phyloP scores from a whole-genome alignment of 148 eudicot genomes.

The Spergularia marina region DNA sequence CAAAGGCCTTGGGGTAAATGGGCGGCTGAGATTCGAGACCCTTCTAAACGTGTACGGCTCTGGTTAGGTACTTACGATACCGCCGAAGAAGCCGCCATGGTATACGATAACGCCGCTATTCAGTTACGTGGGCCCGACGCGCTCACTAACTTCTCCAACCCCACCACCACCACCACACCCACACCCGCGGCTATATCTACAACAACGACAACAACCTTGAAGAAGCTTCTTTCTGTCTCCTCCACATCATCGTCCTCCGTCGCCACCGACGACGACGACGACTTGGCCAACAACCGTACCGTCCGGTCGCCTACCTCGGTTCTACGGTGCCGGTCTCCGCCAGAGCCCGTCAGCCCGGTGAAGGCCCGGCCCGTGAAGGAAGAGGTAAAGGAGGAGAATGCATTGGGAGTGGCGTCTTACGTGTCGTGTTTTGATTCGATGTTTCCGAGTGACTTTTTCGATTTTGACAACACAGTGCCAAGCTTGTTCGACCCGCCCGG shows the following conservation, averaged over 20 bases:
- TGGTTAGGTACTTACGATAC: conserved; percentile 81
- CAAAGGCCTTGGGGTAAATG: conserved; percentile 80
- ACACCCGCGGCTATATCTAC: background rate
- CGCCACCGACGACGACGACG: conserved; percentile 32
- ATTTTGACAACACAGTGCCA: conserved; percentile 25
- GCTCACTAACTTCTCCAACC: conserved; percentile 55
- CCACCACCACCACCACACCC: conserved; percentile 14
- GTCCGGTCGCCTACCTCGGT: conserved; percentile 60
- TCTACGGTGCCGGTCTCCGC: conserved; percentile 37
- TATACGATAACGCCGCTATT: conserved; percentile 70
- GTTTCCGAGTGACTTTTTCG: conserved; percentile 44
- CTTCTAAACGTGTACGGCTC: conserved; percentile 52
- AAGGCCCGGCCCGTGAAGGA: background rate
- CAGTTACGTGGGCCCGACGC: conserved; percentile 72
- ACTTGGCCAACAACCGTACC: conserved; percentile 33
- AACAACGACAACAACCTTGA: background rate
- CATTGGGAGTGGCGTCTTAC: background rate
- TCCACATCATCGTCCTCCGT: conserved; percentile 15
- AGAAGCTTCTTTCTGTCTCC: conserved; percentile 21
- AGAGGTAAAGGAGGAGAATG: background rate
- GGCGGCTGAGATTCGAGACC: conserved; percentile 92
- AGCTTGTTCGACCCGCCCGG: conserved; percentile 41
- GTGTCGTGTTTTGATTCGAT: conserved; percentile 33
- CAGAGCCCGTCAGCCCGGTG: conserved; percentile 21
- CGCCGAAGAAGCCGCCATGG: conserved; percentile 81